Evolutionary conservation across 306 rosid species (phyloP), one percentile per base, ranked within the genome.

Genomic region (Cajanus cajan): DNA sequence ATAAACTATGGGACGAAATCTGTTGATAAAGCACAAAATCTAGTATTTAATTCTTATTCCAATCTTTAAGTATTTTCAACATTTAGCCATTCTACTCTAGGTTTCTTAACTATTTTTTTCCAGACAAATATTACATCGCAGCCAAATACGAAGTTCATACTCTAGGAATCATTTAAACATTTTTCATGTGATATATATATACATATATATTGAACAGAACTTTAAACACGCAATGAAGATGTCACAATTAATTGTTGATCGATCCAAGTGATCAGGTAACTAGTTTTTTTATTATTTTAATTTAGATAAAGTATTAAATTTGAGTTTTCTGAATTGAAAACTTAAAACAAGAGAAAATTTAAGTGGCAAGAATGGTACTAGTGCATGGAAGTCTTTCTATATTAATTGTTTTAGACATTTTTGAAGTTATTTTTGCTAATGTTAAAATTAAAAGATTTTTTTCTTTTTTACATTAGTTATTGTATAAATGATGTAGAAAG

Each of bases 11-110:
- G 31, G 21, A 68, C 19, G 36, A 73, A 82, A 85, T 85, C 86
- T 85, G 59, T 16, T 54, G 19, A 16, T 15, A 39, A 59, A 77
- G 70, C 78, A 85, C 39, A 41, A 81, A 67, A 82, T 85, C 88
- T 85, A 9, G 2, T 85, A 77, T 77, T 81, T 81, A 67, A 78
- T 81, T 77, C 47, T 44, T 7, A 24, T 48, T 31, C 47, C 11
- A 40, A 36, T 58, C 40, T 39, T 0, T 65, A 76, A 76, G 6
- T 19, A n/a, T 73, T 55, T 52, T 71, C 13, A 2, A 5, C 16
- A 4, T 7, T 50, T 41, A 58, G 21, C 31, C 68, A 25, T 44
- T 58, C n/a, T 47, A 16, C 43, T n/a, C 15, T 8, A 7, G 34
- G 45, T 58, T 74, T 68, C 43, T 57, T 21, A 21, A 68, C 24